Evolutionary conservation across 164 flowering plant genomes (phyloP).

Genomic region (Vitis amurensis): DNA sequence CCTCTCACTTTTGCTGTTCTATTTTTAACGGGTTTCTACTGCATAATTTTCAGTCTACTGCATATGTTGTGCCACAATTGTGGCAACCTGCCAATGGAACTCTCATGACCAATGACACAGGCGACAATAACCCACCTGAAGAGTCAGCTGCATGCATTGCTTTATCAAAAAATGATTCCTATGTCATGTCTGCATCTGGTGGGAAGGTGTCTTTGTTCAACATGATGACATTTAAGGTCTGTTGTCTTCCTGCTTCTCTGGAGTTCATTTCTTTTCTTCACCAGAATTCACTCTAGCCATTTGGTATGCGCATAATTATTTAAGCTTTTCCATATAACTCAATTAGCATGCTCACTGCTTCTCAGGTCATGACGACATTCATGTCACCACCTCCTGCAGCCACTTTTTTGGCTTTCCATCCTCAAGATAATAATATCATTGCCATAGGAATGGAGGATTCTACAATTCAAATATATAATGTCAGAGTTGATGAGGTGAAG

Average conservation of each 20-base stretch:
- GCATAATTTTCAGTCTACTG: slow-evolving; percentile 48
- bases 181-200: slow-evolving; percentile 70
- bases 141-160: slow-evolving; percentile 73
- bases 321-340: neutral
- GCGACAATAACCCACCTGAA: slow-evolving; percentile 45
- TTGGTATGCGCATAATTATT: too few species aligned
- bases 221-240: slow-evolving; percentile 79
- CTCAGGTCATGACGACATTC: slow-evolving; percentile 72
- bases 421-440: slow-evolving; percentile 76
- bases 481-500: slow-evolving; percentile 65
- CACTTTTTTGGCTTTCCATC: slow-evolving; percentile 74
- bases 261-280: neutral
- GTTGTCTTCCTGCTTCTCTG: neutral
- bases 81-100: slow-evolving; percentile 72
- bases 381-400: slow-evolving; percentile 86
- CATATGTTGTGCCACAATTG: slow-evolving; percentile 52
- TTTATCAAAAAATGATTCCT: slow-evolving; percentile 61
- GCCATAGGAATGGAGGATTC: slow-evolving; percentile 84
- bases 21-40: neutral
- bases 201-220: slow-evolving; percentile 69
- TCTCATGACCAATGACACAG: slow-evolving; percentile 65
- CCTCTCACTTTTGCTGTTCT: neutral
- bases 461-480: slow-evolving; percentile 71
- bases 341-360: neutral
- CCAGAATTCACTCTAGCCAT: too few species aligned